Base-by-base conservation (phyloP, 768 basidiomycete species). In the Leccinum olivaceopallidum region DNA sequence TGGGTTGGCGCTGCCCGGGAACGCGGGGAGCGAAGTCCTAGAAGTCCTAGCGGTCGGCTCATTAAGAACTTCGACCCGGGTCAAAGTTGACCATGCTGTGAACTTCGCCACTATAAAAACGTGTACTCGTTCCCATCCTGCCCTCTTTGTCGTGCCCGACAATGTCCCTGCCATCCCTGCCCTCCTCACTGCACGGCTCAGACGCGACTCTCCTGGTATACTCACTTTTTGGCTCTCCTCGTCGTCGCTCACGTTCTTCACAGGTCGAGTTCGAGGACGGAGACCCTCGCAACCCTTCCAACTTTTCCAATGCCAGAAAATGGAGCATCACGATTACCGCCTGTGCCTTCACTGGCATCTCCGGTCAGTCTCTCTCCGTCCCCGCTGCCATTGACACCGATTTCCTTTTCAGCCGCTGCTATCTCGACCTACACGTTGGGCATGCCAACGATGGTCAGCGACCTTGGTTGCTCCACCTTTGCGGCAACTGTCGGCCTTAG, bases 361-460 rank as follows among this genome's bases (percentile, higher is more conserved):
- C 71, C 52, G 72, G 77, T 71, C 63, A 55, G 67, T 63, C 20
- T 34, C 18, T 26, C 42, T 24, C 63, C 58, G 48, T 55, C 37
- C 16, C 39, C 16, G 12, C 16, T 12, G 18, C 6, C 14, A 7
- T 44, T 42, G 55, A 30, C 18, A 5, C 53, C 55, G 8, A 66
- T 51, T 34, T 0, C 53, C 51, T 44, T 60, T 49, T 26, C 36
- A 84, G 88, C 85, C 37, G 78, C 81, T 1, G 75, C 80, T 4
- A 77, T 79, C 5, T 76, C 82, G 4, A 76, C 84, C 0, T 89
- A 84, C 67, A 81, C 79, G 26, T 69, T 84, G 66, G 88, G 89
- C 1, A 76, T 81, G 60, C 65, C 75, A 5, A 81, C 84, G 0
- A 89, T 90, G 87, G 81, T 73, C 16, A 49, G 59, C 16, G 78